Conservation (phyloP, 2,329 filamentous ascomycete species). For the Ilyonectria robusta region DNA sequence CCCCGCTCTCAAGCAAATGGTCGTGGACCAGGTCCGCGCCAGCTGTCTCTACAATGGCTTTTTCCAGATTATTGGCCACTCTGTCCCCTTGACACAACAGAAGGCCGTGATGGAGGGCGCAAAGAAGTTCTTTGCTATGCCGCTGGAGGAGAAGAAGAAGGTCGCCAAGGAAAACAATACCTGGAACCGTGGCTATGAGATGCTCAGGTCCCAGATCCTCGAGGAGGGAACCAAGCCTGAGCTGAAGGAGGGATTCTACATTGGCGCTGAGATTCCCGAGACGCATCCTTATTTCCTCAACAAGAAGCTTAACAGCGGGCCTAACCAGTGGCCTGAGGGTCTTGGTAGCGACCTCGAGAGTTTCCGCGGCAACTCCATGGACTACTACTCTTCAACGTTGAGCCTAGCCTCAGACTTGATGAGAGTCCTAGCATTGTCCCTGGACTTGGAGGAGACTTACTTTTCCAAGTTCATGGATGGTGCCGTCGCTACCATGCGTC, state of each 20-base stretch:
- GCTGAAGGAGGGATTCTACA: slow-evolving; percentile 59
- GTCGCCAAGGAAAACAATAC: slow-evolving; percentile 55
- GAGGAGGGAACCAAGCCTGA: slow-evolving; percentile 61
- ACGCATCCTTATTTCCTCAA: slow-evolving; percentile 58
- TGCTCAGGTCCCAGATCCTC: slow-evolving; percentile 60
- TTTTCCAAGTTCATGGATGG: slow-evolving; percentile 61
- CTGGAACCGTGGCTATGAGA: slow-evolving; percentile 65
- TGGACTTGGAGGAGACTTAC: slow-evolving; percentile 57
- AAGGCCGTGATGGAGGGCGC: slow-evolving; percentile 57
- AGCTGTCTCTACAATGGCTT: slow-evolving; percentile 65
- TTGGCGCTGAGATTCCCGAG: slow-evolving; percentile 57
- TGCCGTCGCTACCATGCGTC: slow-evolving; percentile 59
- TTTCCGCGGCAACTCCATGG: slow-evolving; percentile 57
- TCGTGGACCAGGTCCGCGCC: slow-evolving; percentile 52
- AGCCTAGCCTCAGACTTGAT: slow-evolving; percentile 58
- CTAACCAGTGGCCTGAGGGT: slow-evolving; percentile 60
- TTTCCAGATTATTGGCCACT: slow-evolving; percentile 67
- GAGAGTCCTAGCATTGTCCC: slow-evolving; percentile 57
- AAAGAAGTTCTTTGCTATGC: slow-evolving; percentile 64
- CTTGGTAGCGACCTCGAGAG: slow-evolving; percentile 47
- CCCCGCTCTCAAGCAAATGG: slow-evolving; percentile 44
- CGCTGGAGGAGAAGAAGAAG: slow-evolving; percentile 60
- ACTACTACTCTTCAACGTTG: slow-evolving; percentile 58
- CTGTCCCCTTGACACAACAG: slow-evolving; percentile 58
- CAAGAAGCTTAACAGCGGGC: slow-evolving; percentile 57